Conservation (phyloP, 2,329 filamentous ascomycete species). For the Ascochyta pisi region DNA sequence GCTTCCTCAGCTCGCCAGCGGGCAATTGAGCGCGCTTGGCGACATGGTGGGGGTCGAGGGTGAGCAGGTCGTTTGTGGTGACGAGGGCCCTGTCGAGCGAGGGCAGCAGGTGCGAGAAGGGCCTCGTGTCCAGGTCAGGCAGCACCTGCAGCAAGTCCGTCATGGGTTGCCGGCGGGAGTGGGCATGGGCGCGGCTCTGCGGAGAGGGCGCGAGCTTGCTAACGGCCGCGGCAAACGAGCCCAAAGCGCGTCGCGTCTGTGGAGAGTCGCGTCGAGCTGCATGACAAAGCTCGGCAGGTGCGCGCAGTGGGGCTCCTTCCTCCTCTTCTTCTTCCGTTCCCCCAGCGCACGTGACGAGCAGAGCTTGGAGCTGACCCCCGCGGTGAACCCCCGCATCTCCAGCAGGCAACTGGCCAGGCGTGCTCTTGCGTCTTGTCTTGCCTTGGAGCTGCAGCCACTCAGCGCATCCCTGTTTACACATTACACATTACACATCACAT, state of each 20-base stretch:
- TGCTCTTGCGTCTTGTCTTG: not conserved
- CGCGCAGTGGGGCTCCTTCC: too few species aligned
- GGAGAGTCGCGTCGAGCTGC: conserved; percentile 4
- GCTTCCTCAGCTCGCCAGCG: conserved; percentile 76
- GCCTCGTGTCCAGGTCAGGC: conserved; percentile 75
- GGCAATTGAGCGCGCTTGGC: conserved; percentile 86
- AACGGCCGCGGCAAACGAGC: not conserved
- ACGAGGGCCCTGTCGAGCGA: conserved; percentile 79
- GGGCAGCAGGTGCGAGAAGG: conserved; percentile 77
- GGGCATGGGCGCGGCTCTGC: conserved; percentile 29
- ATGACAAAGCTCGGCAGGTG: too few species aligned
- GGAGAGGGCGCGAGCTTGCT: conserved; percentile 18
- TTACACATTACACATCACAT: too few species aligned
- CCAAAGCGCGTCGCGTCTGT: not conserved
- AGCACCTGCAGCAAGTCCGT: conserved; percentile 85
- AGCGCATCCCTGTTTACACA: conserved; percentile 8
- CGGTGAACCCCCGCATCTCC: conserved; percentile 24
- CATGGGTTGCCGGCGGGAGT: conserved; percentile 60
- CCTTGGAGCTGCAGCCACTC: conserved; percentile 4
- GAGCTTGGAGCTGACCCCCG: not conserved
- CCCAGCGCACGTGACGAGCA: conserved; percentile 21
- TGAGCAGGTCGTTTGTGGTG: conserved; percentile 83
- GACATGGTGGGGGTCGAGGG: conserved; percentile 80
- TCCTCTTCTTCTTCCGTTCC: not conserved
- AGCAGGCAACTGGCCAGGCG: not conserved